Conservation (phyloP, 2,329 filamentous ascomycete species). For the Penicillium vulpinum region DNA sequence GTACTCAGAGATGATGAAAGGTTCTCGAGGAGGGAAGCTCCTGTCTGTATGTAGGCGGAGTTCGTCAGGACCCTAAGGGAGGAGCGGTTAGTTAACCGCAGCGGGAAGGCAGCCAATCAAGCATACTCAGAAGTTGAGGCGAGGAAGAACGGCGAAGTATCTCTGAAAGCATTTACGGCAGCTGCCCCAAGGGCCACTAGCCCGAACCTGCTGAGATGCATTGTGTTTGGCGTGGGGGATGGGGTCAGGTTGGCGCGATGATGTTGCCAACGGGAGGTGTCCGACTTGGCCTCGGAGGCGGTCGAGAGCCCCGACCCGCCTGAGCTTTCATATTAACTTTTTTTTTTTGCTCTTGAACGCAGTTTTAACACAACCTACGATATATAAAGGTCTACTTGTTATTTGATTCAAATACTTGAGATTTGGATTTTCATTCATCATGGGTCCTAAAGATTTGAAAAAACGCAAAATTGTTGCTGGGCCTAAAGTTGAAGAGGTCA, state of each 20-base stretch:
- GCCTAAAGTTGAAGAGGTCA: constrained; percentile 71
- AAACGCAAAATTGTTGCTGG: constrained; percentile 57
- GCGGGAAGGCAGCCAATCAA: constrained; percentile 6
- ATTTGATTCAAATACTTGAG: neutral
- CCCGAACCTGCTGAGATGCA: constrained; percentile 46
- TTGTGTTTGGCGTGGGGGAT: constrained; percentile 32
- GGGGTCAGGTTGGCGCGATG: constrained; percentile 24
- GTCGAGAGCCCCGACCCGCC: constrained; percentile 33
- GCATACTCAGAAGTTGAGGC: constrained; percentile 80
- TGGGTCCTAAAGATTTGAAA: constrained; percentile 61
- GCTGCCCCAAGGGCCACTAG: constrained; percentile 56
- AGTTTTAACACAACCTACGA: constrained; percentile 2
- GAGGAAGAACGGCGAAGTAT: constrained; percentile 86
- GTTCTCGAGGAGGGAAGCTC: constrained; percentile 44
- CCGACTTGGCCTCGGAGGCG: constrained; percentile 36
- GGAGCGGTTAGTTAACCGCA: constrained; percentile 28
- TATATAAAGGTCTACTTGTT: neutral
- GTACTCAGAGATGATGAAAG: constrained; percentile 54
- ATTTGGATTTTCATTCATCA: constrained; percentile 20
- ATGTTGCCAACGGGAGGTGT: constrained; percentile 32
- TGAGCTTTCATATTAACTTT: constrained; percentile 30
- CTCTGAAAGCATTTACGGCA: constrained; percentile 70
- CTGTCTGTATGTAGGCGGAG: constrained; percentile 46
- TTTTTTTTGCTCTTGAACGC: constrained; percentile 12
- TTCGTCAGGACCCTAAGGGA: constrained; percentile 39